These are phyloP conservation scores for Blastocladiella emersonii DNA, from an alignment of 371 early-diverging fungal species.

Conservation along the genomic window DNA sequence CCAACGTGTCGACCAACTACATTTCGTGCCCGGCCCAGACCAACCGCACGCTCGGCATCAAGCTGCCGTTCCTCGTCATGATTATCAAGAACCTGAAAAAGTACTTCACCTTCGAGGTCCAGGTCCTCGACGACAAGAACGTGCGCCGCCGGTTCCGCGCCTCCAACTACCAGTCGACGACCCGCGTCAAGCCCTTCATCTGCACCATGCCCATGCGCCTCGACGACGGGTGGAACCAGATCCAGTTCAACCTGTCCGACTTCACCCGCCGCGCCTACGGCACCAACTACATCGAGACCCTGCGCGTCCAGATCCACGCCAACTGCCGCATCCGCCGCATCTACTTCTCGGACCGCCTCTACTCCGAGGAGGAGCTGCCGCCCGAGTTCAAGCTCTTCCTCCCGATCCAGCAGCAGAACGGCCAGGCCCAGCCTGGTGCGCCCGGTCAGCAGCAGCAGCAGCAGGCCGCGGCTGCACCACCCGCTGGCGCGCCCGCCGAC, in stretches of 20 bases:
- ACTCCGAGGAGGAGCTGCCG: constrained; percentile 84
- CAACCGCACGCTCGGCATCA: constrained; percentile 75
- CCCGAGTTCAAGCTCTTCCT: constrained; percentile 80
- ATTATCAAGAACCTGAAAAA: constrained; percentile 72
- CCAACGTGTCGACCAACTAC: constrained; percentile 67
- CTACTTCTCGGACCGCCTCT: constrained; percentile 78
- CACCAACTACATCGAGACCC: constrained; percentile 74
- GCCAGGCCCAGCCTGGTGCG: too few relatives aligned
- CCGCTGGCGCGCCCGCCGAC: too few relatives aligned
- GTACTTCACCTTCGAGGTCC: constrained; percentile 84
- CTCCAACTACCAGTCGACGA: constrained; percentile 75
- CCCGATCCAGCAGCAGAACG: constrained; percentile 41
- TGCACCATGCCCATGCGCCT: constrained; percentile 87
- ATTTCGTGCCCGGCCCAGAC: constrained; percentile 68
- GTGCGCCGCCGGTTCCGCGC: constrained; percentile 66
- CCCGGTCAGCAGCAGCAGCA: neutral
- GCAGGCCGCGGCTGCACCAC: neutral
- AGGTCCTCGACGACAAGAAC: constrained; percentile 67
- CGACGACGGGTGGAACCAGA: constrained; percentile 92
- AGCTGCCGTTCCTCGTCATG: constrained; percentile 74
- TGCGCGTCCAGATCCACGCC: constrained; percentile 79
- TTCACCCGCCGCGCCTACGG: constrained; percentile 77
- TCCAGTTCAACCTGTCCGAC: constrained; percentile 73
- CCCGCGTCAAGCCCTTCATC: constrained; percentile 73
- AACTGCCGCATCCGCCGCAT: constrained; percentile 75